Evolutionary conservation across 495 filamentous ascomycete species (phyloP).

Genomic region (Xylaria palmicola): DNA sequence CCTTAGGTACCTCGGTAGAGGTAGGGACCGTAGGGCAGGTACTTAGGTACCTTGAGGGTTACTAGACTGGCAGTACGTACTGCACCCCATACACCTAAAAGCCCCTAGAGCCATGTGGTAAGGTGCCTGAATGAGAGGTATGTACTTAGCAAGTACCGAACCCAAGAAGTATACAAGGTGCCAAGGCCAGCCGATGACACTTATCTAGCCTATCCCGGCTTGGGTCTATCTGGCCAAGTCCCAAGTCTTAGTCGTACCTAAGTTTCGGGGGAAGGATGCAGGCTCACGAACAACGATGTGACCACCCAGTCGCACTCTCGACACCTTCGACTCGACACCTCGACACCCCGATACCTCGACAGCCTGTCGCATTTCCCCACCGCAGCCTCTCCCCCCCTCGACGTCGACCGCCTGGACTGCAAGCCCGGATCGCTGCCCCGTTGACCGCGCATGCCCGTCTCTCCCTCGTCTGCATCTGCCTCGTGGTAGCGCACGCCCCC

Average conservation of each 20-base stretch:
- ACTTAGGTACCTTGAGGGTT: no score
- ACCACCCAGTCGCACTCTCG: background rate
- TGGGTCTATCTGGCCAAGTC: slow-evolving; percentile 18
- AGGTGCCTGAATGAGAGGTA: no score
- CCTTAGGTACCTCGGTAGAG: no score
- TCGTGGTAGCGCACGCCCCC: slow-evolving; percentile 7
- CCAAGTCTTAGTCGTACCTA: no score
- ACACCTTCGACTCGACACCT: no score
- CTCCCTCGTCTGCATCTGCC: background rate
- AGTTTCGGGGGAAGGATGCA: slow-evolving; percentile 1
- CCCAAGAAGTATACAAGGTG: no score
- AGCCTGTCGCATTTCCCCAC: background rate
- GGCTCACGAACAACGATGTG: background rate
- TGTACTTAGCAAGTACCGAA: no score
- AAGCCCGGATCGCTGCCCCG: background rate
- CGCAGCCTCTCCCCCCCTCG: background rate
- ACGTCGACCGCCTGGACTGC: background rate
- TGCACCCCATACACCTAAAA: no score
- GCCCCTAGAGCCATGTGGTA: no score
- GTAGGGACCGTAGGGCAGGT: no score
- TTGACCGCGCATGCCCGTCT: background rate
- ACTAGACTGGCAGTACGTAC: no score
- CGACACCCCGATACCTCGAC: background rate
- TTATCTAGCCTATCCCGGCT: slow-evolving; percentile 3
- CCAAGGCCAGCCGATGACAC: no score